Evolutionary conservation across 306 rosid species (phyloP).

Genomic region (apple (Malus domestica)): DNA sequence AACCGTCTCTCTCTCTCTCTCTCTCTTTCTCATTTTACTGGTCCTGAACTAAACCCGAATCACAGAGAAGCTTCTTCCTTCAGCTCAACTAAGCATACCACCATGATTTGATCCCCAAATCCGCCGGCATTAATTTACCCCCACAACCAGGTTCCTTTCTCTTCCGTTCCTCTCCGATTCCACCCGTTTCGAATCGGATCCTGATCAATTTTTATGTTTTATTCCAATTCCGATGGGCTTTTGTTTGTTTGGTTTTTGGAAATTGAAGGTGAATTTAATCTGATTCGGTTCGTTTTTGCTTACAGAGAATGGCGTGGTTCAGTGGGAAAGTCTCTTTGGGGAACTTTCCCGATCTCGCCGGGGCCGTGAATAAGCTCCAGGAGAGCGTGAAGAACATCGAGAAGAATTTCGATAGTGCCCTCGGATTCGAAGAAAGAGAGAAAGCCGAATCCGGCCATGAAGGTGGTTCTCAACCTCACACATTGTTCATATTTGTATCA

Average conservation of each 20-base stretch:
- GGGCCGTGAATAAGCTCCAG: slow-evolving; percentile 96
- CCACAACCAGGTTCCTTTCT: slow-evolving; percentile 20
- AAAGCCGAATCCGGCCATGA: slow-evolving; percentile 63
- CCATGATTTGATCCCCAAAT: slow-evolving; percentile 36
- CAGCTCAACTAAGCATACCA: slow-evolving; percentile 16
- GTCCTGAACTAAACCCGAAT: neutral
- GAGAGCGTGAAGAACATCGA: slow-evolving; percentile 98
- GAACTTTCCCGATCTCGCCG: slow-evolving; percentile 92
- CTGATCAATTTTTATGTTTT: neutral
- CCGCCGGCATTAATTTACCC: slow-evolving; percentile 12
- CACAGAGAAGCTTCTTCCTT: neutral
- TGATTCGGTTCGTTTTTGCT: slow-evolving; percentile 24
- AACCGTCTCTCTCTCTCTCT: neutral
- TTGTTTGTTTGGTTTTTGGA: neutral
- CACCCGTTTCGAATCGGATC: slow-evolving; percentile 14
- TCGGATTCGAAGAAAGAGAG: slow-evolving; percentile 74
- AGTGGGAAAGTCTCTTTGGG: slow-evolving; percentile 72
- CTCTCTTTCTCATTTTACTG: neutral
- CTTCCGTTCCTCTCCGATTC: neutral
- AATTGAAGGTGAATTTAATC: neutral
- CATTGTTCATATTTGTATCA: slow-evolving; percentile 9
- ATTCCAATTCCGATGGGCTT: neutral
- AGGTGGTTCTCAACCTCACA: slow-evolving; percentile 43
- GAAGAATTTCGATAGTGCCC: slow-evolving; percentile 92
- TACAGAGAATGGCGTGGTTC: slow-evolving; percentile 89